Evolutionary conservation across 1,139 yeast genomes (phyloP).

Genomic region (Debaryomyces fabryi): DNA sequence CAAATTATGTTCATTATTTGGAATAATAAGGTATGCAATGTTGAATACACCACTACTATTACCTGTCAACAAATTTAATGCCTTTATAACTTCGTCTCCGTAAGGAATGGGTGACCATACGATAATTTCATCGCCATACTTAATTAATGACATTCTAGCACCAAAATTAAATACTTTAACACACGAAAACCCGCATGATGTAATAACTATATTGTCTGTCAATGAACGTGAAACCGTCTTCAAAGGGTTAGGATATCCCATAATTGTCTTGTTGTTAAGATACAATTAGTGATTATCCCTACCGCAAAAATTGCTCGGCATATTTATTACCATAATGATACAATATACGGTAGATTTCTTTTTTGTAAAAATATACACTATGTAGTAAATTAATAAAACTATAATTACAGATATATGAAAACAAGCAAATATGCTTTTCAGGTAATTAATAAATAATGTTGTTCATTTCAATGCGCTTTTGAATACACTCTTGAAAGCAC

Average conservation of each 20-base stretch:
- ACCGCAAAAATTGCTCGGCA: background rate
- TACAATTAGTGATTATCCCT: background rate
- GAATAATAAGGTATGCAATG: slow-evolving; percentile 39
- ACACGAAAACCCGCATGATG: slow-evolving; percentile 29
- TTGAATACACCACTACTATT: slow-evolving; percentile 23
- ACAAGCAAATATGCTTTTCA: background rate
- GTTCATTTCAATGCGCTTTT: background rate
- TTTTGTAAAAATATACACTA: background rate
- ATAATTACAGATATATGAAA: background rate
- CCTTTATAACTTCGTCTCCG: slow-evolving; percentile 36
- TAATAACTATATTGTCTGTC: slow-evolving; percentile 9
- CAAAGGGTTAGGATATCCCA: slow-evolving; percentile 11
- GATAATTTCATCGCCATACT: slow-evolving; percentile 33
- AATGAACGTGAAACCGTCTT: slow-evolving; percentile 9
- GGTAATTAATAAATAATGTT: background rate
- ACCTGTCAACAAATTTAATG: slow-evolving; percentile 30
- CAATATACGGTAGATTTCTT: background rate
- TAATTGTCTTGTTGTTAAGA: background rate
- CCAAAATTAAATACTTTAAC: slow-evolving; percentile 45
- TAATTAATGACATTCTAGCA: slow-evolving; percentile 49
- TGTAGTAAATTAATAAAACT: background rate
- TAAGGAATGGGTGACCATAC: slow-evolving; percentile 57
- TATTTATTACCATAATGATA: background rate
- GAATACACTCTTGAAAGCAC: slow-evolving; percentile 17
- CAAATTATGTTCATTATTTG: slow-evolving; percentile 49